These are phyloP conservation scores for Aspergillus melleus DNA, from an alignment of 2,329 filamentous ascomycete genomes.

Conservation along the genomic window DNA sequence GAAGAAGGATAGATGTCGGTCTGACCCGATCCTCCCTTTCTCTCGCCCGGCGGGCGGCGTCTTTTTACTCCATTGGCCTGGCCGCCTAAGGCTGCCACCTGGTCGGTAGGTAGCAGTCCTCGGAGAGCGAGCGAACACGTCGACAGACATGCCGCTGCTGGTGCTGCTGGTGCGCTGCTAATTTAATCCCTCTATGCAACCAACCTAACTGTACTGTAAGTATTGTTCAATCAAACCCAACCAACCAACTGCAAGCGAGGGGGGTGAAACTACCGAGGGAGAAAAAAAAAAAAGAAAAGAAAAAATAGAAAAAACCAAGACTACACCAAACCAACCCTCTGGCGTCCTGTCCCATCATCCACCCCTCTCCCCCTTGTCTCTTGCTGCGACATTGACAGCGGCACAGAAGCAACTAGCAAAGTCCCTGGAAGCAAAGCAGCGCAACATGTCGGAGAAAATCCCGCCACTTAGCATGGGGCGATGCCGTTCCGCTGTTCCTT, in stretches of 20 bases:
- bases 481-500: neutral
- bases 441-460: slow-evolving; percentile 15
- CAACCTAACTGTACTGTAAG: too few species aligned
- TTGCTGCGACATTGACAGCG: slow-evolving; percentile 8
- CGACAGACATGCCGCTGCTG: too few species aligned
- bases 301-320: neutral
- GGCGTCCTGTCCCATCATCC: too few species aligned
- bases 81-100: too few species aligned
- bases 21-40: neutral
- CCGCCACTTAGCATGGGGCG: neutral
- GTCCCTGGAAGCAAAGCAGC: slow-evolving; percentile 7
- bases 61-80: neutral
- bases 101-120: too few species aligned
- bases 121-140: neutral
- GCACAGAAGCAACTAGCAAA: neutral
- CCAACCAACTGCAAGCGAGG: neutral
- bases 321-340: neutral
- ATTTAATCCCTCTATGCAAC: neutral
- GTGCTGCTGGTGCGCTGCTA: neutral
- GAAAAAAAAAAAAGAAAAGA: neutral
- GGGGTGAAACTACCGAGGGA: neutral
- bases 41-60: too few species aligned
- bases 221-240: neutral
- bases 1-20: neutral
- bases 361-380: neutral